Percentiles rank a stretch among this genome's conserved stretches.
phyloP scores from a whole-genome alignment of 345 rosid species.

The Stellera chamaejasme region DNA sequence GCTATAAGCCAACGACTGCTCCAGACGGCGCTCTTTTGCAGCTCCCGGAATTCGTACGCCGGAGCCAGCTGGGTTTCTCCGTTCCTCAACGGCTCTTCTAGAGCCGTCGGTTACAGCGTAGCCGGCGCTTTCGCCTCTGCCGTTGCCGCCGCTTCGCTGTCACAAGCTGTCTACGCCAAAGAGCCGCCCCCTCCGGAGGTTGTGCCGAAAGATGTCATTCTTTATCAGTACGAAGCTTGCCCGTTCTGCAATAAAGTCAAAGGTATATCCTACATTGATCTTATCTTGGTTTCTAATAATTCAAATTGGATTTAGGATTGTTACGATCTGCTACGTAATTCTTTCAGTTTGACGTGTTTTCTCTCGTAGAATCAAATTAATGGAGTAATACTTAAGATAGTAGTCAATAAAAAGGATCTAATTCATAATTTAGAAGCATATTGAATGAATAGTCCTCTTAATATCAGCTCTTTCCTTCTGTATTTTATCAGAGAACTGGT shows the following conservation, averaged over 20 bases:
- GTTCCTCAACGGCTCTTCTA: constrained; percentile 14
- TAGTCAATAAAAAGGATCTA: no score
- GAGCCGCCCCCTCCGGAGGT: constrained; percentile 22
- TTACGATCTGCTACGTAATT: no score
- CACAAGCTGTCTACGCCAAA: constrained; percentile 36
- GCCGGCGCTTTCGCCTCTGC: constrained; percentile 25
- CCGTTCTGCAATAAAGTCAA: constrained; percentile 76
- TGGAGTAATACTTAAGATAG: no score
- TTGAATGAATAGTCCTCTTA: no score
- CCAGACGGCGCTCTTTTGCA: constrained; percentile 26
- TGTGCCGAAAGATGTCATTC: constrained; percentile 43
- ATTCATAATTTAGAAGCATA: no score
- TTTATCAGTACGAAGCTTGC: constrained; percentile 76
- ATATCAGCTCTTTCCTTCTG: no score
- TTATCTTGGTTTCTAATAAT: background rate
- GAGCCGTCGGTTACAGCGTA: constrained; percentile 17
- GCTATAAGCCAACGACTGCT: constrained; percentile 18
- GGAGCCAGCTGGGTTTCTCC: constrained; percentile 25
- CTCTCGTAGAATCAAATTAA: no score
- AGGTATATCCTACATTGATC: constrained; percentile 22
- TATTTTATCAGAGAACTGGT: no score
- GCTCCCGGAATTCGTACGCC: constrained; percentile 14
- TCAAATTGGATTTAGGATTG: no score
- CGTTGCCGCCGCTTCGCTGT: constrained; percentile 19
- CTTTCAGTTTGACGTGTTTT: no score